phyloP scores from a whole-genome alignment of 441 rosid genomes.

The Pelargonium cotyledonis region DNA sequence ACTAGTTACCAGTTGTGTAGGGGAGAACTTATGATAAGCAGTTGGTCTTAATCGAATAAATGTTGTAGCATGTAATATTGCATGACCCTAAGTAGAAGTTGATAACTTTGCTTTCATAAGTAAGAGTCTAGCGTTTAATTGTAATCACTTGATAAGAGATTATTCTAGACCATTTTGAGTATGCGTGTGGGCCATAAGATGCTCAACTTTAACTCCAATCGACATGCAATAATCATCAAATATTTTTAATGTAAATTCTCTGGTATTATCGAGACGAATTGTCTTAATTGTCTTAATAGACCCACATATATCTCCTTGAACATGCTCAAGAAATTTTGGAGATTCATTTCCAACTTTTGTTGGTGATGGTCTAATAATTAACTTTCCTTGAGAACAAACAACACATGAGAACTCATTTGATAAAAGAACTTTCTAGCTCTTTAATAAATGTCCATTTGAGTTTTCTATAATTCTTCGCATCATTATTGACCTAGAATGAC shows the following conservation, averaged over 20 bases:
- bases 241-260: background rate
- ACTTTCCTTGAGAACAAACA: no score
- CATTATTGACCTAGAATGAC: no score
- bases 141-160: constrained; percentile 8
- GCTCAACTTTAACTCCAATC: background rate
- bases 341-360: no score
- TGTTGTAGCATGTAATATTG: background rate
- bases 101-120: background rate
- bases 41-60: background rate
- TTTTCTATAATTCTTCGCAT: no score
- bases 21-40: background rate
- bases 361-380: no score
- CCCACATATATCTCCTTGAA: no score
- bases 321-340: no score
- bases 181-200: background rate
- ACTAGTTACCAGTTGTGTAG: background rate
- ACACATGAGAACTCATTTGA: no score
- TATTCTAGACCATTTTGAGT: constrained; percentile 5
- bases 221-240: constrained; percentile 11
- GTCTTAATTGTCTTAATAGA: constrained; percentile 1
- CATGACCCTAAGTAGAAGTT: background rate
- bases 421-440: no score
- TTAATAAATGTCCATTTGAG: no score
- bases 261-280: background rate
- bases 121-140: background rate